phyloP scores from a whole-genome alignment of 495 filamentous ascomycete species.

The Elasticomyces elasticus region DNA sequence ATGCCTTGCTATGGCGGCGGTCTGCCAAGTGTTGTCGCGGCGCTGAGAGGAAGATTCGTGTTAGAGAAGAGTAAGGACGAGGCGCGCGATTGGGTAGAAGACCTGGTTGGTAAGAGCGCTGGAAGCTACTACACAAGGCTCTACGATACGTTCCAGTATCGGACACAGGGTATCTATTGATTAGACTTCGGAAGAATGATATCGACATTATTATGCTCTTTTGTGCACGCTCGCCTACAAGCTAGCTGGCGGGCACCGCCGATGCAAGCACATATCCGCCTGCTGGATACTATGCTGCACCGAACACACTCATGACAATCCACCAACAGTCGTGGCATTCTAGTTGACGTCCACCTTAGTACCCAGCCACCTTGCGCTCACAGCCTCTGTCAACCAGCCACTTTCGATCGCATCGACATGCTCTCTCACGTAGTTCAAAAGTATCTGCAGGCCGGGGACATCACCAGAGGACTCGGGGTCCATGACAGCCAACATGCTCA shows the following conservation, averaged over 20 bases:
- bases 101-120: constrained; percentile 57
- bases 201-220: too few species aligned
- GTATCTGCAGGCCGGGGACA: constrained; percentile 38
- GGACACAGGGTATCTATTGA: constrained; percentile 64
- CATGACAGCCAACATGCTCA: constrained; percentile 47
- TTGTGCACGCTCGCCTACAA: too few species aligned
- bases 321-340: neutral
- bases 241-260: too few species aligned
- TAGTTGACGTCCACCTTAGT: constrained; percentile 1
- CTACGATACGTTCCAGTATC: constrained; percentile 72
- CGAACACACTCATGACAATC: neutral
- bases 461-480: constrained; percentile 18
- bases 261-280: too few species aligned
- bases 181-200: too few species aligned
- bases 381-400: constrained; percentile 29
- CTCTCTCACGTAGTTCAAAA: constrained; percentile 43
- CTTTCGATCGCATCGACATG: constrained; percentile 36
- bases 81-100: constrained; percentile 63
- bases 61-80: constrained; percentile 64
- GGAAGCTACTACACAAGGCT: constrained; percentile 68
- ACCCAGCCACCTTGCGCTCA: constrained; percentile 12
- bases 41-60: constrained; percentile 56
- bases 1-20: constrained; percentile 69
- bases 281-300: neutral
- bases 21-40: constrained; percentile 48